These are phyloP conservation scores for Patellifolia procumbens DNA, from an alignment of 179 eudicot genomes.

Conservation along the genomic window DNA sequence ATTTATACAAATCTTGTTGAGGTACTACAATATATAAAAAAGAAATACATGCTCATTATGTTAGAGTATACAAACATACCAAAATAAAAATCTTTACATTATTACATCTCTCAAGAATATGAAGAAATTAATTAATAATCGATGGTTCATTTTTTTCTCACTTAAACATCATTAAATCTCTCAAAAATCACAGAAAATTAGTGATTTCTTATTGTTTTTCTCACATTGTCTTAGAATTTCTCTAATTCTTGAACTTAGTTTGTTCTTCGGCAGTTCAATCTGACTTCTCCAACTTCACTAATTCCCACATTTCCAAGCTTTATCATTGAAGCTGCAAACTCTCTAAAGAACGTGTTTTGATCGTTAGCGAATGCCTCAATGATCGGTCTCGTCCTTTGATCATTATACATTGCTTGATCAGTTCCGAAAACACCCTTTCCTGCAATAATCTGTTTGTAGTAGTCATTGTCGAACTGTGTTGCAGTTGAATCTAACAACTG, in stretches of 20 bases:
- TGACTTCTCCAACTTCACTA: conserved; percentile 50
- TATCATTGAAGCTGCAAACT: conserved; percentile 60
- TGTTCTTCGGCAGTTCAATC: conserved; percentile 45
- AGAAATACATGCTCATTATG: no score
- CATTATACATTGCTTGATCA: conserved; percentile 49
- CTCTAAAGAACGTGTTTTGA: conserved; percentile 45
- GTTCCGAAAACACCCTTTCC: conserved; percentile 60
- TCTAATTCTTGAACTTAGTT: conserved; percentile 32
- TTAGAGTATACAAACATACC: no score
- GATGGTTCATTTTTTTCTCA: conserved; percentile 11
- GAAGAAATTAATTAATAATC: conserved; percentile 7
- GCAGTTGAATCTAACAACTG: conserved; percentile 51
- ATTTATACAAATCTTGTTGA: no score
- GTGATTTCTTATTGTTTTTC: not conserved
- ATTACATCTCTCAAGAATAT: conserved; percentile 10
- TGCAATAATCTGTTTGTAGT: conserved; percentile 36
- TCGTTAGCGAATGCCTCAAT: conserved; percentile 51
- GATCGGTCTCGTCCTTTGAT: conserved; percentile 42
- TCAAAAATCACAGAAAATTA: not conserved
- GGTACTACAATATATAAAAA: no score
- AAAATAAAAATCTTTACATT: conserved; percentile 1
- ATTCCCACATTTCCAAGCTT: conserved; percentile 58
- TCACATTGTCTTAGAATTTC: not conserved
- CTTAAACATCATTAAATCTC: not conserved
- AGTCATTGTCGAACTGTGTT: conserved; percentile 48